Evolutionary conservation across 2,329 filamentous ascomycete species (phyloP).

Genomic region (Conoideocrella luteorostrata): DNA sequence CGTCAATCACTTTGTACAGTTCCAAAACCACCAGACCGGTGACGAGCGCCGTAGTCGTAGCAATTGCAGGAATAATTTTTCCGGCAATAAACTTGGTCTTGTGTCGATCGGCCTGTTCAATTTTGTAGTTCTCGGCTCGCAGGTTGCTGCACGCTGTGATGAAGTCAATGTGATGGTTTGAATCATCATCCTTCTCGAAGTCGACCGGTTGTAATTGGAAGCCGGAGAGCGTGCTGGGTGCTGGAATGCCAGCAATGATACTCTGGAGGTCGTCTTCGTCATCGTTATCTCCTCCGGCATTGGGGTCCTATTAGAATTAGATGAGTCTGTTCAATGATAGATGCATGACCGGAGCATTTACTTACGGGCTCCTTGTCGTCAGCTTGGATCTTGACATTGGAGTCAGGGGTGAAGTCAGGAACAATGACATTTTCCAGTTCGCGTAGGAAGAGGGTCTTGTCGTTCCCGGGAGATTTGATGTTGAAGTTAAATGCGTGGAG

Average conservation of each 20-base stretch:
- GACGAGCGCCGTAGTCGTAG: conserved; percentile 91
- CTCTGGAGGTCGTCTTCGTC: conserved; percentile 71
- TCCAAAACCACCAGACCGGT: conserved; percentile 90
- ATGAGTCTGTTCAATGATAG: too few relatives aligned
- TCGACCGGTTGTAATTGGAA: conserved; percentile 90
- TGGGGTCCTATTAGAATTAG: conserved; percentile 59
- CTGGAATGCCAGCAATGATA: conserved; percentile 66
- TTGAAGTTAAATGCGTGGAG: conserved; percentile 97
- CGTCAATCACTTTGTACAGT: conserved; percentile 93
- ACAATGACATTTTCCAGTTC: conserved; percentile 90
- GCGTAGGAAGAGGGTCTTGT: conserved; percentile 66
- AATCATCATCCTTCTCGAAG: conserved; percentile 98
- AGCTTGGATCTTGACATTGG: conserved; percentile 92
- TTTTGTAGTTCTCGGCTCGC: conserved; percentile 96
- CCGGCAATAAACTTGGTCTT: conserved; percentile 99
- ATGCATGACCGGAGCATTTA: neutral
- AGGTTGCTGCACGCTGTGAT: conserved; percentile 96
- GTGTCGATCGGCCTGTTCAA: conserved; percentile 83
- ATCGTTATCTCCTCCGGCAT: conserved; percentile 65
- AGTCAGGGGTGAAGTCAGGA: conserved; percentile 86
- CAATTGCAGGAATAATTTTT: conserved; percentile 98
- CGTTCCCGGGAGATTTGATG: conserved; percentile 72
- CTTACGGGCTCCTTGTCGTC: conserved; percentile 83
- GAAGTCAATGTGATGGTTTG: conserved; percentile 97
- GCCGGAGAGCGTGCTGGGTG: conserved; percentile 72